Evolutionary conservation across 257 asterid genomes (phyloP).

Genomic region (Solanum okadae): DNA sequence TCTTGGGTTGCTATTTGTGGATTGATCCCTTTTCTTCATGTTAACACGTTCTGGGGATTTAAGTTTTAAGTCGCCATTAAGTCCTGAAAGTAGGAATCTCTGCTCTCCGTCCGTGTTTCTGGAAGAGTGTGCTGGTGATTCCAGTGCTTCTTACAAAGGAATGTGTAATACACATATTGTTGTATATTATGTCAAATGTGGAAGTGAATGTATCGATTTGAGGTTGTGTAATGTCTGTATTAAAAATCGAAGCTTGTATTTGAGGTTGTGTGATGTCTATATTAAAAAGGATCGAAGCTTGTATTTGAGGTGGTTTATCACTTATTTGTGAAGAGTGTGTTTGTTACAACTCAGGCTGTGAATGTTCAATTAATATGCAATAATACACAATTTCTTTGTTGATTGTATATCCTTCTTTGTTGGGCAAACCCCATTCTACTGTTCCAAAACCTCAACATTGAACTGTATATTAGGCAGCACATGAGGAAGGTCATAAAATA

Average conservation of each 20-base stretch:
- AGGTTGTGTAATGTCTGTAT: not conserved
- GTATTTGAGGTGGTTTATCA: not conserved
- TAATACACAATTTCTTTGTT: not conserved
- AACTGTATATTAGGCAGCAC: conserved; percentile 51
- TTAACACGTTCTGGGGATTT: not conserved
- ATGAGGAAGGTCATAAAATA: conserved; percentile 22
- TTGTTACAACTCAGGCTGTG: not conserved
- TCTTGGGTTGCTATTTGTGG: not conserved
- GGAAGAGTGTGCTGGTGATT: not conserved
- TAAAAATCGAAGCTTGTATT: not conserved
- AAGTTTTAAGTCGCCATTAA: not conserved
- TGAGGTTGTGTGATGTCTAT: not conserved
- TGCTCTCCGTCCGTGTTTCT: not conserved
- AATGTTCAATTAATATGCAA: not conserved
- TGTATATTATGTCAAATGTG: not conserved
- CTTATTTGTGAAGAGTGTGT: not conserved
- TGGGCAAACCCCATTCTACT: not conserved
- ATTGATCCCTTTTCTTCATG: not conserved
- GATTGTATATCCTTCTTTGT: not conserved
- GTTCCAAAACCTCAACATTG: conserved; percentile 24
- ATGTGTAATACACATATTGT: not conserved
- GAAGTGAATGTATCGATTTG: not conserved
- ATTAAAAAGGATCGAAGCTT: not conserved
- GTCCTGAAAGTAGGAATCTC: not conserved
- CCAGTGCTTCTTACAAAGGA: not conserved